phyloP scores from a whole-genome alignment of 2,329 filamentous ascomycete species.

The Colletotrichum scovillei region DNA sequence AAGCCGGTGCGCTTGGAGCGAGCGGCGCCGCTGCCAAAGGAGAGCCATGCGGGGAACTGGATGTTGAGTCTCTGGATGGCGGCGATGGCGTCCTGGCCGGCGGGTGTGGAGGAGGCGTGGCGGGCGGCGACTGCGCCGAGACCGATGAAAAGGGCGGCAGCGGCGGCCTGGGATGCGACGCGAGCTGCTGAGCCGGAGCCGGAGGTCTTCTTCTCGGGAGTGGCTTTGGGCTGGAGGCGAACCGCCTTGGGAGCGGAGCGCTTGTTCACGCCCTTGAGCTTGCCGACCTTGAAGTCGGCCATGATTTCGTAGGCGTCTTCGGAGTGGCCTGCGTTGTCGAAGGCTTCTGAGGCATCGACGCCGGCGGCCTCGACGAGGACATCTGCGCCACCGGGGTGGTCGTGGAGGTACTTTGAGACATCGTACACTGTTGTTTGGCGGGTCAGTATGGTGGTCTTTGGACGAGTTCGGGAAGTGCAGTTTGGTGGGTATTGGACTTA shows the following conservation, averaged over 20 bases:
- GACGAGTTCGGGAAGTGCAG: background rate
- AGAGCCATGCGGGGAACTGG: slow-evolving; percentile 27
- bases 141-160: slow-evolving; percentile 37
- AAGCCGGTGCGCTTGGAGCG: slow-evolving; percentile 38
- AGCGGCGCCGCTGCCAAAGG: background rate
- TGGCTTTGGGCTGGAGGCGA: slow-evolving; percentile 36
- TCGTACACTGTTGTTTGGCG: slow-evolving; percentile 61
- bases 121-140: slow-evolving; percentile 38
- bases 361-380: slow-evolving; percentile 82
- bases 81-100: slow-evolving; percentile 31
- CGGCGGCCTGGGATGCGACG: slow-evolving; percentile 30
- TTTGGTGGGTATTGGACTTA: slow-evolving; percentile 38
- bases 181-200: slow-evolving; percentile 24
- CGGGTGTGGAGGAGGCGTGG: slow-evolving; percentile 35
- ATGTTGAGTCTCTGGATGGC: slow-evolving; percentile 33
- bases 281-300: slow-evolving; percentile 50
- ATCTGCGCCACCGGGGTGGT: slow-evolving; percentile 80
- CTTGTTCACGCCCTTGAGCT: slow-evolving; percentile 45
- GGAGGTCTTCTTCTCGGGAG: background rate
- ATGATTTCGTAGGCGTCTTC: slow-evolving; percentile 64
- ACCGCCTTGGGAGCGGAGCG: slow-evolving; percentile 40
- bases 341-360: slow-evolving; percentile 81
- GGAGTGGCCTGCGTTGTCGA: slow-evolving; percentile 87
- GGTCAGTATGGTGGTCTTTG: background rate
- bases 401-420: slow-evolving; percentile 65